Conservation (phyloP, 441 rosid species). For the Daphne laureola region DNA sequence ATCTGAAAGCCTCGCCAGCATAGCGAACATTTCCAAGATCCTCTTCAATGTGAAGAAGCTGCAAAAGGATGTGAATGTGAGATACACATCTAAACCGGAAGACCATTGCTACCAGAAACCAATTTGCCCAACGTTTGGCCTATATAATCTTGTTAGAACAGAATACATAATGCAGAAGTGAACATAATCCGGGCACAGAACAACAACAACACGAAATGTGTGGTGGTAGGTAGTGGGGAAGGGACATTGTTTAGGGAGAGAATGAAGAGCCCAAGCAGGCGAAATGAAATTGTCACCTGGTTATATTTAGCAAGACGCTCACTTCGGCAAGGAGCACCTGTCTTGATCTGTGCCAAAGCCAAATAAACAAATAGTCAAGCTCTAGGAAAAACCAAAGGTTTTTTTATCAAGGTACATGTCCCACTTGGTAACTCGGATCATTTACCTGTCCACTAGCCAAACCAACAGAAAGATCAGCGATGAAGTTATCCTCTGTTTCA, state of each 20-base stretch:
- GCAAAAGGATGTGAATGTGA: conserved; percentile 25
- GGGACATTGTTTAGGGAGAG: too few species aligned
- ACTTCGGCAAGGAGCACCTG: conserved; percentile 96
- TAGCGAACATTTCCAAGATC: conserved; percentile 79
- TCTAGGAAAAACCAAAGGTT: background rate
- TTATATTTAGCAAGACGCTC: conserved; percentile 94
- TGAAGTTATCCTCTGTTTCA: conserved; percentile 93
- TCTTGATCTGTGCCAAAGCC: conserved; percentile 59
- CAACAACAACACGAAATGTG: too few species aligned
- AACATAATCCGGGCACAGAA: too few species aligned
- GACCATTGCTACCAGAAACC: too few species aligned
- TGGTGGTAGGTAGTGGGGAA: too few species aligned
- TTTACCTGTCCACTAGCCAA: conserved; percentile 92
- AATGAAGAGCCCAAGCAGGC: too few species aligned
- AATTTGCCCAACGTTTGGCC: background rate
- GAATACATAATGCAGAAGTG: too few species aligned
- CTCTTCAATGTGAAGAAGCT: conserved; percentile 96
- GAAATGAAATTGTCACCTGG: conserved; percentile 41
- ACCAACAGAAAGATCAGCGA: conserved; percentile 92
- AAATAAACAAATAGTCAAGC: conserved; percentile 5
- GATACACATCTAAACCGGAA: background rate
- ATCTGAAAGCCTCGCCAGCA: conserved; percentile 82
- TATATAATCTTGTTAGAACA: too few species aligned
- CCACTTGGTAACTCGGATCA: conserved; percentile 11
- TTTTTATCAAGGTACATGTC: too few species aligned